Evolutionary conservation across 805 yeast species (phyloP).

Genomic region (Lachancea quebecensis): DNA sequence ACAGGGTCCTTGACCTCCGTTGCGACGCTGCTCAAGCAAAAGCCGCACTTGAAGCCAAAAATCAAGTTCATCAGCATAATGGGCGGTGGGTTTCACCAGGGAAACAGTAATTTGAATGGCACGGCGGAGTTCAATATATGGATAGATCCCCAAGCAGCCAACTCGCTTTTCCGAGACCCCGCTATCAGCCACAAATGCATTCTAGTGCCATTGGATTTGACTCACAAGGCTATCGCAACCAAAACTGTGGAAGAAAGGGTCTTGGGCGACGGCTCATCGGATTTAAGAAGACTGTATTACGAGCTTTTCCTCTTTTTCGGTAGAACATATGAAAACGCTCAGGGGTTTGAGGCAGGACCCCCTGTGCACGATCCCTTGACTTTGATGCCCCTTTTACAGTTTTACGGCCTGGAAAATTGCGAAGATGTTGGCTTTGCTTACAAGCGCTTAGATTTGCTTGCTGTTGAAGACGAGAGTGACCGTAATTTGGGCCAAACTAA

Average conservation of each 20-base stretch:
- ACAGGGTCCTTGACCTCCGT: slow-evolving; percentile 76
- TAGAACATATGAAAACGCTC: slow-evolving; percentile 36
- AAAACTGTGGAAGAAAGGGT: slow-evolving; percentile 35
- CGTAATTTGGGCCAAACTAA: slow-evolving; percentile 53
- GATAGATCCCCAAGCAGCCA: slow-evolving; percentile 73
- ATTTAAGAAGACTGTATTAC: slow-evolving; percentile 46
- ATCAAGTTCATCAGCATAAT: slow-evolving; percentile 56
- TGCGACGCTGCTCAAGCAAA: slow-evolving; percentile 44
- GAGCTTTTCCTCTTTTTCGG: slow-evolving; percentile 50
- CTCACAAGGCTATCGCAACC: slow-evolving; percentile 52
- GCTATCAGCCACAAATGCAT: slow-evolving; percentile 43
- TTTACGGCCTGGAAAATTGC: slow-evolving; percentile 28
- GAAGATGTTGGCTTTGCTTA: slow-evolving; percentile 16
- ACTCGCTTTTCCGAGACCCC: slow-evolving; percentile 43
- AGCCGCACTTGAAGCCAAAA: slow-evolving; percentile 47
- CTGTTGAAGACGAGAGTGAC: slow-evolving; percentile 33
- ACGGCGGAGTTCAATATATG: slow-evolving; percentile 70
- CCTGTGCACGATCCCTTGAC: slow-evolving; percentile 81
- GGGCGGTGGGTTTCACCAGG: slow-evolving; percentile 58
- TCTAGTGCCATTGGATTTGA: slow-evolving; percentile 60
- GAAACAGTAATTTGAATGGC: slow-evolving; percentile 43
- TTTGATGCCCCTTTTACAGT: slow-evolving; percentile 48
- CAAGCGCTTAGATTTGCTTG: slow-evolving; percentile 24
- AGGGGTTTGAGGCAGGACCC: slow-evolving; percentile 50
- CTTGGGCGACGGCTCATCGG: slow-evolving; percentile 34